Evolutionary conservation across 2,329 filamentous ascomycete species (phyloP), one percentile per base, ranked within the genome.

Genomic region (Sarocladiaceae sp.): DNA sequence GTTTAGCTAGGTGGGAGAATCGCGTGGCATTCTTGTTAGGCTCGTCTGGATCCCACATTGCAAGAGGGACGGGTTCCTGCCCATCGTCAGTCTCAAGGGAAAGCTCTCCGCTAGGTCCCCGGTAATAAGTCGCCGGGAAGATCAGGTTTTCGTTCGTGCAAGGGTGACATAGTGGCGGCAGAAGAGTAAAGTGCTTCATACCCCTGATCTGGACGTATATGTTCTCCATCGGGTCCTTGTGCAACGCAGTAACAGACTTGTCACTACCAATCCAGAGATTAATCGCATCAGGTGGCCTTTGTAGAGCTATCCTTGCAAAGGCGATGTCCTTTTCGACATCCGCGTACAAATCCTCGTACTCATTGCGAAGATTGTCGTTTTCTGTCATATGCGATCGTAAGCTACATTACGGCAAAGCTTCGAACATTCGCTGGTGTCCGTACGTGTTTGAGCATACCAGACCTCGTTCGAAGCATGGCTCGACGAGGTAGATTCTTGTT

Each of bases 171-270:
- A 87, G 66, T 0, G 88, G 84, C n/a, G 89, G 86, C 1, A 94
- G 68, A 1, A 94, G 72, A 0, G 84, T 78, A 59, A 94, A 94
- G 58, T 88, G 82, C 64, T 94, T 94, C 52, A 71, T 70, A 0
- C 89, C 90, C 1, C 83, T 66, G 13, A 93, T 67, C 61, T 93
- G 88, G 1, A 90, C 86, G 65, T 92, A 94, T 0, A 94, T 77
- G 64, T 94, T 94, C 66, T 94, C 88, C 66, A 92, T 93, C 60
- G 88, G 88, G 69, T 94, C 90, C 61, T 87, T 88, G 70, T 94
- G 90, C 51, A 92, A 66, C 0, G 86, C 84, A 0, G 88, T 92
- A 1, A 80, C 75, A 23, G 84, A 88, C 33, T 73, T 74, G 1
- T 82, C 81, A 68, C 89, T 88, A 51, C 89, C 89, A 48, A 94